Evolutionary conservation across 768 basidiomycete species (phyloP).

Genomic region (Hortiboletus flavorubellus): DNA sequence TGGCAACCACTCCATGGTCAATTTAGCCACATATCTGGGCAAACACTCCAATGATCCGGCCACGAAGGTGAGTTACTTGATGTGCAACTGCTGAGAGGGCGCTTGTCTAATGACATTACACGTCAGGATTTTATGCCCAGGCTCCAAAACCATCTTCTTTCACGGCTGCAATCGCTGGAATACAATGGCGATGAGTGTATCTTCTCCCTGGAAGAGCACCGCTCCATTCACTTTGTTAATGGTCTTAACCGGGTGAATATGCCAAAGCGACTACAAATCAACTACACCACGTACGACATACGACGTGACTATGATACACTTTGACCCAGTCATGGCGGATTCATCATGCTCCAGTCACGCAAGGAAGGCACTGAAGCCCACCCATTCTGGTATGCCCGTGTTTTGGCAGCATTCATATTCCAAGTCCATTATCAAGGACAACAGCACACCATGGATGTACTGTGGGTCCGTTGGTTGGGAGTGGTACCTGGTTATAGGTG

Average conservation of each 20-base stretch:
- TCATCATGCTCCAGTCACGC: constrained; percentile 19
- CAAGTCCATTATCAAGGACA: background rate
- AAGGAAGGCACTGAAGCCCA: constrained; percentile 12
- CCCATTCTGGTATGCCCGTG: constrained; percentile 23
- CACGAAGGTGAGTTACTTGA: background rate
- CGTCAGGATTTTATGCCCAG: constrained; percentile 19
- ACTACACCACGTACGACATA: constrained; percentile 24
- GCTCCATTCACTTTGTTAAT: background rate
- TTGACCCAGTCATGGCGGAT: constrained; percentile 10
- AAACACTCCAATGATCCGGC: background rate
- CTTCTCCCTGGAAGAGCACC: background rate
- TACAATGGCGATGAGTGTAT: background rate
- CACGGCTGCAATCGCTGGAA: background rate
- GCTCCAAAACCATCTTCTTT: constrained; percentile 22
- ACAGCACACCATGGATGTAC: constrained; percentile 23
- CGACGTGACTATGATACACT: constrained; percentile 10
- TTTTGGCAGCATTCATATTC: constrained; percentile 22
- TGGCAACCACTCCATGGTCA: background rate
- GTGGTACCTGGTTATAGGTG: constrained; percentile 15
- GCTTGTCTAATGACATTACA: background rate
- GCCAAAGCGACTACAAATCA: background rate
- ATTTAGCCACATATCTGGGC: background rate
- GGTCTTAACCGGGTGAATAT: background rate
- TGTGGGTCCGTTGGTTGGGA: constrained; percentile 42
- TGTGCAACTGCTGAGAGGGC: background rate